These are phyloP conservation scores for Xerocomellus dryophilus DNA, from an alignment of 768 basidiomycete species.

Conservation along the genomic window DNA sequence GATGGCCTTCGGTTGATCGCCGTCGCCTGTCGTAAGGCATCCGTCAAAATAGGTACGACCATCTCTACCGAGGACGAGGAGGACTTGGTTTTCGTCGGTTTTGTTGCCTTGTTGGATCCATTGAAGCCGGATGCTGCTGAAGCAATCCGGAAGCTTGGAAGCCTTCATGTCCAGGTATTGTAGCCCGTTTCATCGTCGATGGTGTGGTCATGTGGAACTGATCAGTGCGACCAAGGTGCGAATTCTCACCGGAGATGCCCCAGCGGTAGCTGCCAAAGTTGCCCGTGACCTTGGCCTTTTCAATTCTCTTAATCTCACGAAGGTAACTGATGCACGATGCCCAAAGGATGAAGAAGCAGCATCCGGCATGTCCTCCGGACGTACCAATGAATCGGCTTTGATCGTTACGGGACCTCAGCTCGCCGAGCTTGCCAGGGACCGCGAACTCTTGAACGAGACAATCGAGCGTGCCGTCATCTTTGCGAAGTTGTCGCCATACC, in stretches of 20 bases:
- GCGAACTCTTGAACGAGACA: conserved; percentile 24
- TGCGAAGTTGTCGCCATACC: conserved; percentile 33
- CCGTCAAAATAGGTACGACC: conserved; percentile 12
- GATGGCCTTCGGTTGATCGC: conserved; percentile 32
- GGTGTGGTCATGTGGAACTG: conserved; percentile 1
- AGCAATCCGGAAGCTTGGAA: conserved; percentile 28
- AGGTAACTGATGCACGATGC: background rate
- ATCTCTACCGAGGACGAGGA: conserved; percentile 27
- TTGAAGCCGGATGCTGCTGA: conserved; percentile 33
- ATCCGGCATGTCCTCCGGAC: background rate
- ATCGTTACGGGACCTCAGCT: conserved; percentile 32
- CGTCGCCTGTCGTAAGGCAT: conserved; percentile 23
- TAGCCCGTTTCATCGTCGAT: background rate
- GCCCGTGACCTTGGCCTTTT: conserved; percentile 37
- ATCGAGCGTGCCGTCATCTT: conserved; percentile 33
- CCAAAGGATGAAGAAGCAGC: conserved; percentile 30
- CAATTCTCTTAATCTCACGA: conserved; percentile 16
- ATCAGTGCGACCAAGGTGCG: conserved; percentile 23
- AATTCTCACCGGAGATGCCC: conserved; percentile 36
- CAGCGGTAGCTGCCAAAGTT: conserved; percentile 37
- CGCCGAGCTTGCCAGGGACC: conserved; percentile 28
- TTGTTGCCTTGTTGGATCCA: conserved; percentile 30
- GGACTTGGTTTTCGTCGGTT: conserved; percentile 30
- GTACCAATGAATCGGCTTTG: conserved; percentile 21
- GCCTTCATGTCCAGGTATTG: conserved; percentile 30